Percentiles rank a stretch among this genome's conserved stretches.
Evolutionary conservation across 805 yeast species (phyloP).

Genomic region (Lachancea waltii): DNA sequence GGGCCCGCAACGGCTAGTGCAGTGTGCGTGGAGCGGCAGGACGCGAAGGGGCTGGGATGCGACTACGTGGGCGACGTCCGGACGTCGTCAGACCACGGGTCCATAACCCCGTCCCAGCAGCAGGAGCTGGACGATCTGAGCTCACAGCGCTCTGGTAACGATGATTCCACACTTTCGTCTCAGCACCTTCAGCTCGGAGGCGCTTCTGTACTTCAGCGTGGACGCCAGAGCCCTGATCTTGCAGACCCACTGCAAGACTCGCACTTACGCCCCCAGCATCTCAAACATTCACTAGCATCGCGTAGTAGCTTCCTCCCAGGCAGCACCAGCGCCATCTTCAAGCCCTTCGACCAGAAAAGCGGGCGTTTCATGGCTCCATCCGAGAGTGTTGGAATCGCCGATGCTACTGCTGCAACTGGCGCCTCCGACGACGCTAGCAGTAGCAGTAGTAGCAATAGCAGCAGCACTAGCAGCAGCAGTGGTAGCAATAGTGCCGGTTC

Average conservation of each 20-base stretch:
- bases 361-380: conserved; percentile 23
- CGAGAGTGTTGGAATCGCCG: background rate
- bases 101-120: conserved; percentile 10
- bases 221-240: background rate
- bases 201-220: background rate
- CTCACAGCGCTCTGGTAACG: conserved; percentile 5
- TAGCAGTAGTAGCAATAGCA: background rate
- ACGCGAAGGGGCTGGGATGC: background rate
- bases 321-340: conserved; percentile 17
- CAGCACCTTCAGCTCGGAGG: background rate
- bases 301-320: conserved; percentile 3
- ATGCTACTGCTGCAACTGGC: conserved; percentile 1
- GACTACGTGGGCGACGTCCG: conserved; percentile 10
- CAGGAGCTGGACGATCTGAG: conserved; percentile 5
- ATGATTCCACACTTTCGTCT: conserved; percentile 1
- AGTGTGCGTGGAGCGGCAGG: conserved; percentile 1
- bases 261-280: background rate
- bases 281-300: conserved; percentile 4
- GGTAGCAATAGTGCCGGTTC: conserved; percentile 25
- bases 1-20: conserved; percentile 25
- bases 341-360: conserved; percentile 29
- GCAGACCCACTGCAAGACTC: conserved; percentile 2
- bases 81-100: conserved; percentile 8
- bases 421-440: background rate
- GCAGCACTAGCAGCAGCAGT: conserved; percentile 20